These are phyloP conservation scores for Ocimum tenuiflorum DNA, from an alignment of 257 asterid genomes.

Conservation along the genomic window DNA sequence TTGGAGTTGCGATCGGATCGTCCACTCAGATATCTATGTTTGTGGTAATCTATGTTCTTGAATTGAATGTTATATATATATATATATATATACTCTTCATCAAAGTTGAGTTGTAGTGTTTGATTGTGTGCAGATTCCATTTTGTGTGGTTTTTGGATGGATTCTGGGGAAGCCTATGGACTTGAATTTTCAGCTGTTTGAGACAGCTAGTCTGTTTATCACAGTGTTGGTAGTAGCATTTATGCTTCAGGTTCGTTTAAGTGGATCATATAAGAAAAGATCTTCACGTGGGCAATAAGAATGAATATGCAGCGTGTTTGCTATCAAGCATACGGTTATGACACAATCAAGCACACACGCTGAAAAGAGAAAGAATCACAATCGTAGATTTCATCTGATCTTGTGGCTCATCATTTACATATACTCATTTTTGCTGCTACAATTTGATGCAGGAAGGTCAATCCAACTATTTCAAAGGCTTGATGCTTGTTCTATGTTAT, in stretches of 20 bases:
- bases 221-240: conserved; percentile 96
- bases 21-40: conserved; percentile 98
- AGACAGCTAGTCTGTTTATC: conserved; percentile 88
- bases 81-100: neutral
- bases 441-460: conserved; percentile 87
- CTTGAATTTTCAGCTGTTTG: conserved; percentile 94
- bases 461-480: conserved; percentile 83
- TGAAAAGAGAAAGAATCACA: too few species aligned
- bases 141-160: conserved; percentile 95
- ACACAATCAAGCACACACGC: too few species aligned
- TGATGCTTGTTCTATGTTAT: conserved; percentile 84
- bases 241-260: conserved; percentile 75
- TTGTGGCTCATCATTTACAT: too few species aligned
- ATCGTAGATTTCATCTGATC: too few species aligned
- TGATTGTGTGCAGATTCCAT: conserved; percentile 98
- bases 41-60: conserved; percentile 75
- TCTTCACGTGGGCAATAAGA: too few species aligned
- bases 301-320: too few species aligned
- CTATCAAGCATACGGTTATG: too few species aligned
- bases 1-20: conserved; percentile 97
- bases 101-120: too few species aligned
- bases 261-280: too few species aligned
- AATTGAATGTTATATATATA: too few species aligned
- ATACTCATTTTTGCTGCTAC: conserved; percentile 7
- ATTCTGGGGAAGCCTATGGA: conserved; percentile 87